Conservation (phyloP, 192 early-diverging fungal species). For the Dispira parvispora region DNA sequence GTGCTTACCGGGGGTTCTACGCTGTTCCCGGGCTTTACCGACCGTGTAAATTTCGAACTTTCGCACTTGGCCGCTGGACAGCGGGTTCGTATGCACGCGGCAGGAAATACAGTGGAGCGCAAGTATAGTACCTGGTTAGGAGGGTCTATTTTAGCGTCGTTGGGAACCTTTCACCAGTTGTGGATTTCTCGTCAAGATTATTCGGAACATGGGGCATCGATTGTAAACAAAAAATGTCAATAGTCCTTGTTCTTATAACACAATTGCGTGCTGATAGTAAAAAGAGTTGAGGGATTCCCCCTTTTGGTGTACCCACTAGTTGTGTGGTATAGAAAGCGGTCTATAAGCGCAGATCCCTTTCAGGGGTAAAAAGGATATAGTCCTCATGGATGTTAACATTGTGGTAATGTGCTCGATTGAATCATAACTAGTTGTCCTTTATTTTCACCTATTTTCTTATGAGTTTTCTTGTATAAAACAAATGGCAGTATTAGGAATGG, state of each 20-base stretch:
- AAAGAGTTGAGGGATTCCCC: no score
- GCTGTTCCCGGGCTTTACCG: constrained; percentile 70
- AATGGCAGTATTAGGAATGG: no score
- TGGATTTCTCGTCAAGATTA: constrained; percentile 97
- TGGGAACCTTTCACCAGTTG: constrained; percentile 96
- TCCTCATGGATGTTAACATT: no score
- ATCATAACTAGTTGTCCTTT: no score
- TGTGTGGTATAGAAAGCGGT: no score
- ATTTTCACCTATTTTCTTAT: no score
- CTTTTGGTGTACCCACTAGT: no score
- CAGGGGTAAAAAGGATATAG: no score
- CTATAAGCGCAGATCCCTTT: no score
- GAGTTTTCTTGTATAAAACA: no score
- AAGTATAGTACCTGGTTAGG: constrained; percentile 94
- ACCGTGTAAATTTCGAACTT: constrained; percentile 64
- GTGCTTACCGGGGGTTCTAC: constrained; percentile 85
- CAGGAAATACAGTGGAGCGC: constrained; percentile 63
- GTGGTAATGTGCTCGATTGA: no score
- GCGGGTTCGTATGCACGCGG: constrained; percentile 66
- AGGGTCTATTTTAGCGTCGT: constrained; percentile 83
- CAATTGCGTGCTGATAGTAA: no score
- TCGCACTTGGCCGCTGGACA: constrained; percentile 40
- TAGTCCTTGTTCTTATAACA: constrained; percentile 14
- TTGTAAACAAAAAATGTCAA: constrained; percentile 77
- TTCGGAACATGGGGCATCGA: constrained; percentile 64